A percentile compares a stretch with the other conserved stretches of the same genome.
These are phyloP conservation scores for Penicillium sp. DNA, from an alignment of 2,329 filamentous ascomycete genomes.

Conservation along the genomic window DNA sequence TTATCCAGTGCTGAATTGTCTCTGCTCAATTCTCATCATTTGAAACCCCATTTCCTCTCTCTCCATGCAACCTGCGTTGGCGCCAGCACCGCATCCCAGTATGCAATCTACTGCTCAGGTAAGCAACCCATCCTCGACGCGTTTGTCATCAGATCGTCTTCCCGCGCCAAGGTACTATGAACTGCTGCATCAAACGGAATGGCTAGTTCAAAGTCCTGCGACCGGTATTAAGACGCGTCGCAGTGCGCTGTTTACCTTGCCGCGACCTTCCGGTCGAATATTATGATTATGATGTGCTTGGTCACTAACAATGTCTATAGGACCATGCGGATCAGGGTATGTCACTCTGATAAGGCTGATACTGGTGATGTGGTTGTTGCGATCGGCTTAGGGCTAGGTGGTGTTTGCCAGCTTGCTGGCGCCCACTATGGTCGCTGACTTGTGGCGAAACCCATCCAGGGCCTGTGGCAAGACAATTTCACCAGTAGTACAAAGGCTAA, in stretches of 20 bases:
- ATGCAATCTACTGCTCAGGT: conserved; percentile 56
- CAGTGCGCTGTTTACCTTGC: neutral
- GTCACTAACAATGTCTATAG: conserved; percentile 26
- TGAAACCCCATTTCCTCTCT: conserved; percentile 12
- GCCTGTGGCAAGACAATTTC: neutral
- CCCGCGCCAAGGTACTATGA: conserved; percentile 16
- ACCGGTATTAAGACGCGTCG: conserved; percentile 16
- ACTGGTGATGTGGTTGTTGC: conserved; percentile 1
- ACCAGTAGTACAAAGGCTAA: neutral
- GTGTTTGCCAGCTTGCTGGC: neutral
- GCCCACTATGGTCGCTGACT: neutral
- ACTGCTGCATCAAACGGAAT: neutral
- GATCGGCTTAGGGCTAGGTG: neutral
- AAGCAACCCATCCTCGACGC: conserved; percentile 43
- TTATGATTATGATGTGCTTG: conserved; percentile 10
- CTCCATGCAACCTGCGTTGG: conserved; percentile 49
- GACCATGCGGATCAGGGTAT: conserved; percentile 49
- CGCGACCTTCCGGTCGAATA: conserved; percentile 5
- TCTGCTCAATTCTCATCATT: conserved; percentile 1
- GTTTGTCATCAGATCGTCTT: conserved; percentile 38
- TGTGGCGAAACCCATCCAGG: neutral
- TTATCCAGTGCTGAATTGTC: neutral
- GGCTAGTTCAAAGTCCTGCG: neutral
- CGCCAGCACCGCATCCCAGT: conserved; percentile 50
- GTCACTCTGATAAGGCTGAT: conserved; percentile 41